Conservation (phyloP, 495 filamentous ascomycete genomes). For the Trichoderma gamsii region DNA sequence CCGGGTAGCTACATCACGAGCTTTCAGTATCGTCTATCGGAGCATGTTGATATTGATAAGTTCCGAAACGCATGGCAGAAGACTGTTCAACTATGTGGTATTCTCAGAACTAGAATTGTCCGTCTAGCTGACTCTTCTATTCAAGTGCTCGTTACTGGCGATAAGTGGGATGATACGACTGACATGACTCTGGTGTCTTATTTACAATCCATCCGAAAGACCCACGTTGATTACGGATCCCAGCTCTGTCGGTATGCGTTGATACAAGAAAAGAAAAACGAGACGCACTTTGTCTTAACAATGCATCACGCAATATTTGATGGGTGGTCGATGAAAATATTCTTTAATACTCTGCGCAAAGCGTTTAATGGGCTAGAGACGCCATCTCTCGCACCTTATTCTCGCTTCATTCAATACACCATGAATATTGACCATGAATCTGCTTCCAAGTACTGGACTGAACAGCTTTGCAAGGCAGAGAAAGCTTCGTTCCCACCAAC, state of each 20-base stretch:
- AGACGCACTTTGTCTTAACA: constrained; percentile 18
- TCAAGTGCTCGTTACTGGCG: constrained; percentile 22
- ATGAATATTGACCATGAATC: neutral
- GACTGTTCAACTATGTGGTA: constrained; percentile 50
- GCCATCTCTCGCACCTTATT: neutral
- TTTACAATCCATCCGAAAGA: neutral
- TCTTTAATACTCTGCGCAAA: neutral
- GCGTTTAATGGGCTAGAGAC: neutral
- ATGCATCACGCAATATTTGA: constrained; percentile 12
- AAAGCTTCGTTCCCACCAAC: constrained; percentile 11
- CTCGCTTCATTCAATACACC: constrained; percentile 14
- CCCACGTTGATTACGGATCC: neutral
- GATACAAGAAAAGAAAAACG: constrained; percentile 11
- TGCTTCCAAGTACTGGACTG: constrained; percentile 14
- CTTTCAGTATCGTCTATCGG: constrained; percentile 38
- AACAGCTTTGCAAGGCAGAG: neutral
- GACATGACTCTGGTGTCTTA: neutral
- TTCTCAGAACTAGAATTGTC: constrained; percentile 53
- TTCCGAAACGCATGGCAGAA: constrained; percentile 46
- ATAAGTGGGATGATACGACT: neutral
- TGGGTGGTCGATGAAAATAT: constrained; percentile 4
- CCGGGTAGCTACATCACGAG: constrained; percentile 35
- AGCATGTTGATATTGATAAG: constrained; percentile 31
- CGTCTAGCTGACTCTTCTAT: constrained; percentile 18
- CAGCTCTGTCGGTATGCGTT: constrained; percentile 5